Conservation (phyloP, 441 rosid genomes). For the Adansonia grandidieri region DNA sequence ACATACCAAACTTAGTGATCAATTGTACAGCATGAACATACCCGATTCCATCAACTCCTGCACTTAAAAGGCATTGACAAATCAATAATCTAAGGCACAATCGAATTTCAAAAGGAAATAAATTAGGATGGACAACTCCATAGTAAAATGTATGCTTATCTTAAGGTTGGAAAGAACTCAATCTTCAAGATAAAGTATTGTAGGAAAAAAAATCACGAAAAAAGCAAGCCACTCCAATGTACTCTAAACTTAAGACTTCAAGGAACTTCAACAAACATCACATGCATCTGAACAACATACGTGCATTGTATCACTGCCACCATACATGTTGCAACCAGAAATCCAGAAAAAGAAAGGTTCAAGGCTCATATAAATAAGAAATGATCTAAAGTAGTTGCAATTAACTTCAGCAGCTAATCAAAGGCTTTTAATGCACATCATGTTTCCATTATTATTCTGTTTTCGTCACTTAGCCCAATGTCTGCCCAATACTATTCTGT, state of each 20-base stretch:
- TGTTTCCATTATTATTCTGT: not conserved
- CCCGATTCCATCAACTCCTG: conserved; percentile 95
- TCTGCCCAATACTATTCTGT: not conserved
- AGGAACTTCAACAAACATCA: not conserved
- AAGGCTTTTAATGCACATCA: not conserved
- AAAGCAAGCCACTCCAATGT: conserved; percentile 4
- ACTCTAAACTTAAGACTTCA: not conserved
- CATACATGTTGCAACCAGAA: conserved; percentile 2
- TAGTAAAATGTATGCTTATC: not conserved
- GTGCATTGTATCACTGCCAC: conserved; percentile 2
- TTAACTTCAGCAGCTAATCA: conserved; percentile 10
- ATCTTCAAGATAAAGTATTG: conserved; percentile 2
- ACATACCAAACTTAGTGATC: conserved; percentile 76
- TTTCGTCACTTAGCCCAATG: not conserved
- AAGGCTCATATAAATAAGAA: conserved; percentile 6
- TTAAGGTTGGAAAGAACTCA: conserved; percentile 8
- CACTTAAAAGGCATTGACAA: conserved; percentile 33
- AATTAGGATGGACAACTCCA: not conserved
- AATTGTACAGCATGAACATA: conserved; percentile 75
- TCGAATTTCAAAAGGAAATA: conserved; percentile 13
- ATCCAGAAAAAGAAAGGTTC: not conserved
- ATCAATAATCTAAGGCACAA: conserved; percentile 21
- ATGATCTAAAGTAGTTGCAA: not conserved
- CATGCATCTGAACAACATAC: conserved; percentile 1
- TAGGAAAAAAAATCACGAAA: conserved; percentile 10